phyloP scores from a whole-genome alignment of 1,284 basidiomycete species.

The Cryptococcus wingfieldii region DNA sequence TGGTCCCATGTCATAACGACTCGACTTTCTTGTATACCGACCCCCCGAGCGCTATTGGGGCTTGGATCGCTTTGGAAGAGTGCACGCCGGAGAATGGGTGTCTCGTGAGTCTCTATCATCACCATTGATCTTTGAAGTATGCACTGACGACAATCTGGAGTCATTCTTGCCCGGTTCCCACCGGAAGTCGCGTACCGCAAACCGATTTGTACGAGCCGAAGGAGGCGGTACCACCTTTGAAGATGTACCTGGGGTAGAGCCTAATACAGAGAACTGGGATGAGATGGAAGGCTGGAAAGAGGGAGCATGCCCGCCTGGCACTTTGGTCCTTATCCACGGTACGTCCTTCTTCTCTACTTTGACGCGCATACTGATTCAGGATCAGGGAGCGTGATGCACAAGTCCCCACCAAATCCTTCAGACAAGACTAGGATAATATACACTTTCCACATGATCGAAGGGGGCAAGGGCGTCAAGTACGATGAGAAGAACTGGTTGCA shows the following conservation, averaged over 20 bases:
- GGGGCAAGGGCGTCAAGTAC: slow-evolving; percentile 37
- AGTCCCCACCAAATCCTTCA: slow-evolving; percentile 71
- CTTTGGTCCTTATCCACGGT: slow-evolving; percentile 76
- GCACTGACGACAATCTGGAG: slow-evolving; percentile 8
- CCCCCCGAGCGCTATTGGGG: slow-evolving; percentile 84
- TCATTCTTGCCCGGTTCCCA: slow-evolving; percentile 92
- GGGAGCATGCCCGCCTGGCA: slow-evolving; percentile 67
- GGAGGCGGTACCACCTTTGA: slow-evolving; percentile 67
- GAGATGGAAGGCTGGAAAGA: slow-evolving; percentile 62
- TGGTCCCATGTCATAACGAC: slow-evolving; percentile 59
- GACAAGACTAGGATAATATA: slow-evolving; percentile 76
- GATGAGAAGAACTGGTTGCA: slow-evolving; percentile 58
- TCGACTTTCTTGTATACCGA: slow-evolving; percentile 70
- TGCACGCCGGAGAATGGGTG: slow-evolving; percentile 82
- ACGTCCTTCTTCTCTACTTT: slow-evolving; percentile 6
- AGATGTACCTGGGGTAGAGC: slow-evolving; percentile 52
- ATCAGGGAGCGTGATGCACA: slow-evolving; percentile 77
- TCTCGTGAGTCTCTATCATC: slow-evolving; percentile 49
- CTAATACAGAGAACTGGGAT: slow-evolving; percentile 54
- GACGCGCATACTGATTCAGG: background rate
- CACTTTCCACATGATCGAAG: slow-evolving; percentile 75
- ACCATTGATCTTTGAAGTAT: background rate
- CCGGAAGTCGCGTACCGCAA: slow-evolving; percentile 62
- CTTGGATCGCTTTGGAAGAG: slow-evolving; percentile 91
- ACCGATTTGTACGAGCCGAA: slow-evolving; percentile 74